Evolutionary conservation across 331 rosid genomes (phyloP).

Genomic region (Rosa hybrid): DNA sequence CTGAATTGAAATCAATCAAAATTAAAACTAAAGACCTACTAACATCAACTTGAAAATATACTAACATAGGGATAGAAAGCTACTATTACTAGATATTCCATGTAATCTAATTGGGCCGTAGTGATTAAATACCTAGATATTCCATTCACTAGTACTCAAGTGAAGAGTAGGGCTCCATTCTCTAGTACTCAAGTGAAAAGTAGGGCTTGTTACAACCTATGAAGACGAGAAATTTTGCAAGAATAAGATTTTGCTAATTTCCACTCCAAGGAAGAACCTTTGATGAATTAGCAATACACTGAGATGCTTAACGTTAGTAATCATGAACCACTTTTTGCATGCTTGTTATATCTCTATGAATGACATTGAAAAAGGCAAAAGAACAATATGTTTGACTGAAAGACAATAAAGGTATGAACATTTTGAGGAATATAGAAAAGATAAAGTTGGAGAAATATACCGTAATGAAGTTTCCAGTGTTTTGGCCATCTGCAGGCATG

Average conservation of each 20-base stretch:
- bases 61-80: too few relatives aligned
- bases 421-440: constrained; percentile 1
- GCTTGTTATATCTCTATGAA: not conserved
- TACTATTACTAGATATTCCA: too few relatives aligned
- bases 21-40: too few relatives aligned
- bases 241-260: not conserved
- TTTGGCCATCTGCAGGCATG: constrained; percentile 83
- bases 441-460: constrained; percentile 38
- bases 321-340: not conserved
- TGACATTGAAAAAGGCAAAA: not conserved
- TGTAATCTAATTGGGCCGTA: not conserved
- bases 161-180: not conserved
- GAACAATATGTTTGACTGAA: not conserved
- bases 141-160: not conserved
- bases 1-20: too few relatives aligned
- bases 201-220: not conserved
- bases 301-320: not conserved
- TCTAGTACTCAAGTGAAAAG: not conserved
- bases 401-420: not conserved
- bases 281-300: not conserved
- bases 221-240: not conserved
- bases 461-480: constrained; percentile 96
- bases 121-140: not conserved
- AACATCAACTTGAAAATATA: too few relatives aligned
- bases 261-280: not conserved